Conservation (phyloP, 1,284 basidiomycete species). For the Ceratobasidium sp. region DNA sequence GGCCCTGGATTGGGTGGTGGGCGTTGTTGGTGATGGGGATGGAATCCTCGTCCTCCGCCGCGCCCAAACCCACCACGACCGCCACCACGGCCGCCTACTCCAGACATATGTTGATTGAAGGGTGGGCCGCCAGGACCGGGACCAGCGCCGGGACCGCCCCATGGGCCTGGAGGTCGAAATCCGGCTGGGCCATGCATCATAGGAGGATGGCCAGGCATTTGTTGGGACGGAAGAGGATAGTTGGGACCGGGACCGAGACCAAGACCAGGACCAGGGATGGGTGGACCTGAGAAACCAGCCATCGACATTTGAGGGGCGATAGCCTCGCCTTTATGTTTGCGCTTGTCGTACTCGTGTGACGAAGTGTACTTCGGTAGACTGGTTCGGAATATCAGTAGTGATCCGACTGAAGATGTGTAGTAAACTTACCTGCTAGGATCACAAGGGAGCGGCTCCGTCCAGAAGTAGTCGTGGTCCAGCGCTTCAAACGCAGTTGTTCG, state of each 20-base stretch:
- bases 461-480: slow-evolving; percentile 64
- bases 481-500: slow-evolving; percentile 61
- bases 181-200: neutral
- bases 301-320: neutral
- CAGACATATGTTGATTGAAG: neutral
- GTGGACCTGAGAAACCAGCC: neutral
- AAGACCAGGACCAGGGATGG: slow-evolving; percentile 2
- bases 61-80: neutral
- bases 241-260: neutral
- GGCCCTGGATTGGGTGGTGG: neutral
- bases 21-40: slow-evolving; percentile 6
- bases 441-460: slow-evolving; percentile 86
- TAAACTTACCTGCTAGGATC: slow-evolving; percentile 76
- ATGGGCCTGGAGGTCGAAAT: neutral
- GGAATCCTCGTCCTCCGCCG: neutral
- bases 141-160: neutral
- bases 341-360: slow-evolving; percentile 86
- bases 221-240: neutral
- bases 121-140: neutral
- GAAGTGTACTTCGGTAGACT: slow-evolving; percentile 81
- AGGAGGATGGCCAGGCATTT: slow-evolving; percentile 9
- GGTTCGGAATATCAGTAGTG: neutral
- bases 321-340: slow-evolving; percentile 57
- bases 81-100: neutral
- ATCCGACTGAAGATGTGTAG: slow-evolving; percentile 22